Evolutionary conservation across 1,284 basidiomycete genomes (phyloP).

Genomic region (Ceratobasidium sp.): DNA sequence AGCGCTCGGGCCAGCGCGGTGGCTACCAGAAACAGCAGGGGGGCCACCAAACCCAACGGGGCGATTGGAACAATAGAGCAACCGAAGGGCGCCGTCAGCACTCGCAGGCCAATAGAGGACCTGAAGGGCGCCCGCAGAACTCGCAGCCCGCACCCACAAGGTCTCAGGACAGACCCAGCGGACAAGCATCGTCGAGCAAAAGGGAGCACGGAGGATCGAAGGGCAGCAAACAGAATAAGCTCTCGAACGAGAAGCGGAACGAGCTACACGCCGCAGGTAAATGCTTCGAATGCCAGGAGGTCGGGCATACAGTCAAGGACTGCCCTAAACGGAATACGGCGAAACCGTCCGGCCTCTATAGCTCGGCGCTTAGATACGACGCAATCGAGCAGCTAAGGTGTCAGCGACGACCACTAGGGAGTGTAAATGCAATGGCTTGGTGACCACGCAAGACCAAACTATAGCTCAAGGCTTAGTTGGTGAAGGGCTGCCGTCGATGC

Average conservation of each 20-base stretch:
- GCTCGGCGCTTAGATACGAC: background rate
- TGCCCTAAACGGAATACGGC: slow-evolving; percentile 35
- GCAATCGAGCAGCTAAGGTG: background rate
- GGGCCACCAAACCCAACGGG: too few species aligned
- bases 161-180: background rate
- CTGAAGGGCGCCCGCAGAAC: background rate
- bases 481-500: too few species aligned
- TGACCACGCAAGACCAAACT: too few species aligned
- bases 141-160: background rate
- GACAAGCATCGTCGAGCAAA: background rate
- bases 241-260: slow-evolving; percentile 3
- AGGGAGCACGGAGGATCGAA: background rate
- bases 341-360: background rate
- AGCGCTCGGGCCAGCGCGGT: too few species aligned
- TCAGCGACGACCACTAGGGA: too few species aligned
- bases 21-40: too few species aligned
- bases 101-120: background rate
- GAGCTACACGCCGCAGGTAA: slow-evolving; percentile 40
- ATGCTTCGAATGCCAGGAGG: slow-evolving; percentile 40
- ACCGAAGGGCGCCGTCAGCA: background rate
- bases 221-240: background rate
- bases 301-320: slow-evolving; percentile 37
- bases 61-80: background rate
- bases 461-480: too few species aligned
- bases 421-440: too few species aligned